Evolutionary conservation across 1,284 basidiomycete genomes (phyloP), one percentile per base, ranked within the genome.

Genomic region (Irpex sp.): DNA sequence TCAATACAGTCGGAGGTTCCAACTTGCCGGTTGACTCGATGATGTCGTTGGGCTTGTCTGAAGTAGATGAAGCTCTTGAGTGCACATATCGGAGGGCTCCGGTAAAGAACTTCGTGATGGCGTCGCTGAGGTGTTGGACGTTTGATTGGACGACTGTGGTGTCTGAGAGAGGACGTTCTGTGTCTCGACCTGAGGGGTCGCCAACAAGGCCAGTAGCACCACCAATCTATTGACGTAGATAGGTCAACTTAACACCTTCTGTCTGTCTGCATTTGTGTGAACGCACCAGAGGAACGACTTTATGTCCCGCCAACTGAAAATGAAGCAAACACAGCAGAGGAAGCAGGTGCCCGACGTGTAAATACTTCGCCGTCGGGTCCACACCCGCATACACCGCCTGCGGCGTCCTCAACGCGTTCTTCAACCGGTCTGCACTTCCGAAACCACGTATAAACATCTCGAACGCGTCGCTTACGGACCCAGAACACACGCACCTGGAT

Each of bases 131-230:
- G 6, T 81, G 81, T 1, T 71, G 65, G 48, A 93, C 87, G 71
- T 99, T 98, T 55, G 77, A 66, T 38, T 86, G 79, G 1, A 96
- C 85, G 49, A 85, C 81, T 2, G 81, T 76, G 7, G 76, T 73
- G 49, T 86, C 81, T 4, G 94, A 85, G 1, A 88, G 82, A 61
- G 88, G 85, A 15, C 97, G 87, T 74, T 98, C 97, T 0, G 88
- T 88, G 1, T 85, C 84, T 36, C 96, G 84, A 0, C 97, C 97
- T 0, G 94, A 96, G 1, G 97, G 97, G 73, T 99, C 97, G 5
- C 97, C 97, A 38, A 99, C 92, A n/a, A 91, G 85, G 2, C 96
- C 97, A 0, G 97, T 98, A 1, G 95, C 97, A 0, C 96, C 96
- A 40, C 97, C 97, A 73, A 98, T 92, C 96, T 98, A 71, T 9